Evolutionary conservation across 1,284 basidiomycete species (phyloP).

Genomic region (Tylopilus orsonianus): DNA sequence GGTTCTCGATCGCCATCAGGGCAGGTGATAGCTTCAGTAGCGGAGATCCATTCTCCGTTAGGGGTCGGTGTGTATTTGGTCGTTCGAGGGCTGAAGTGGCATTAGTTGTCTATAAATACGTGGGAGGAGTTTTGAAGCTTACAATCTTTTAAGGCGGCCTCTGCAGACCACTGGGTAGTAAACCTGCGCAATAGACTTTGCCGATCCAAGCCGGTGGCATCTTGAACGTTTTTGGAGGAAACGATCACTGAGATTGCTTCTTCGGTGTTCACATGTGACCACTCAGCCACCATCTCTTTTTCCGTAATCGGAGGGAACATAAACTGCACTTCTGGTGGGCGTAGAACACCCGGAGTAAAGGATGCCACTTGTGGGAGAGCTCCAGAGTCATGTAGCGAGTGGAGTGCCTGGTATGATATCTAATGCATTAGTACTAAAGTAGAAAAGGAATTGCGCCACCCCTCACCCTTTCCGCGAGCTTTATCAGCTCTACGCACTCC

Average conservation of each 20-base stretch:
- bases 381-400: constrained; percentile 28
- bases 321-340: constrained; percentile 31
- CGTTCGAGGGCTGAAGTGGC: constrained; percentile 54
- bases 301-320: constrained; percentile 28
- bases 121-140: constrained; percentile 35
- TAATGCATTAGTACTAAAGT: constrained; percentile 14
- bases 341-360: constrained; percentile 33
- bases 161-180: constrained; percentile 66
- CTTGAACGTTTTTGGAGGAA: constrained; percentile 52
- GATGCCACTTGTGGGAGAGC: constrained; percentile 35
- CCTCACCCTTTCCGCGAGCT: constrained; percentile 59
- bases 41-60: constrained; percentile 66
- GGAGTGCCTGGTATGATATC: constrained; percentile 37
- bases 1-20: constrained; percentile 86
- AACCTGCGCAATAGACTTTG: constrained; percentile 55
- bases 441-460: constrained; percentile 16
- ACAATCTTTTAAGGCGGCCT: constrained; percentile 77
- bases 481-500: constrained; percentile 56
- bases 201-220: constrained; percentile 62
- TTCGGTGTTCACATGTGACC: constrained; percentile 52
- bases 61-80: constrained; percentile 55
- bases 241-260: constrained; percentile 55
- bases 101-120: constrained; percentile 3
- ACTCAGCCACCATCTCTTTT: constrained; percentile 11
- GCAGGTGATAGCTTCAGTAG: constrained; percentile 78